phyloP scores from a whole-genome alignment of 1,284 basidiomycete genomes.

The Quambalaria eucalypti region DNA sequence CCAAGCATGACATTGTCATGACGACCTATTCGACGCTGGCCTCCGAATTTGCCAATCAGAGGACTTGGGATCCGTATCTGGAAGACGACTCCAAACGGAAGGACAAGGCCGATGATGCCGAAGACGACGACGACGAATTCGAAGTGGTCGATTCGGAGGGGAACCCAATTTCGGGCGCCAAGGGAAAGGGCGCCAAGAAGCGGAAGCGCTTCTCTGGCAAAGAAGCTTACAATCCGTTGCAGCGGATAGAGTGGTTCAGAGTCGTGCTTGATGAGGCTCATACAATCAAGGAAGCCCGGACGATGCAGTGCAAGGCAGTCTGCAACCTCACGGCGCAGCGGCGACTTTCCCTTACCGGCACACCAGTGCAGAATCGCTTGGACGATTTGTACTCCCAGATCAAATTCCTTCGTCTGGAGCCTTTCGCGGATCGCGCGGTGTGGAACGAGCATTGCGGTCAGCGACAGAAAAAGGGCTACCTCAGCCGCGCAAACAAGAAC shows the following conservation, averaged over 20 bases:
- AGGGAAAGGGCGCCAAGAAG: slow-evolving; percentile 48
- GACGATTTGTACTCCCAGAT: slow-evolving; percentile 95
- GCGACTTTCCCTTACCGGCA: slow-evolving; percentile 86
- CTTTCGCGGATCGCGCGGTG: slow-evolving; percentile 80
- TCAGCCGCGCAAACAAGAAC: neutral
- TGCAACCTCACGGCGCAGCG: slow-evolving; percentile 91
- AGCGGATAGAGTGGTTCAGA: slow-evolving; percentile 93
- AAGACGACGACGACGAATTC: slow-evolving; percentile 51
- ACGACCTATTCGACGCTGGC: slow-evolving; percentile 94
- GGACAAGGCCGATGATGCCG: slow-evolving; percentile 8
- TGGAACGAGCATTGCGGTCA: slow-evolving; percentile 90
- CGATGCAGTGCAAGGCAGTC: slow-evolving; percentile 84
- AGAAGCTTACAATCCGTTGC: slow-evolving; percentile 58
- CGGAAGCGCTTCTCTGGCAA: slow-evolving; percentile 21
- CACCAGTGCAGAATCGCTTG: slow-evolving; percentile 95
- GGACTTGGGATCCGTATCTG: slow-evolving; percentile 26
- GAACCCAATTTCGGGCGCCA: slow-evolving; percentile 11
- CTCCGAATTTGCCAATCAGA: slow-evolving; percentile 84
- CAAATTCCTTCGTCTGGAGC: slow-evolving; percentile 84
- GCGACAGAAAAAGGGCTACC: slow-evolving; percentile 60
- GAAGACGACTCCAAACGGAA: no score
- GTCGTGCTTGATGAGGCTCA: slow-evolving; percentile 97
- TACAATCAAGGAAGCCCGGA: slow-evolving; percentile 89
- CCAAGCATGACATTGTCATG: slow-evolving; percentile 91
- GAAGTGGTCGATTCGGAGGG: slow-evolving; percentile 64